Conservation (phyloP, 805 yeast genomes). For the Torulaspora quercuum region DNA sequence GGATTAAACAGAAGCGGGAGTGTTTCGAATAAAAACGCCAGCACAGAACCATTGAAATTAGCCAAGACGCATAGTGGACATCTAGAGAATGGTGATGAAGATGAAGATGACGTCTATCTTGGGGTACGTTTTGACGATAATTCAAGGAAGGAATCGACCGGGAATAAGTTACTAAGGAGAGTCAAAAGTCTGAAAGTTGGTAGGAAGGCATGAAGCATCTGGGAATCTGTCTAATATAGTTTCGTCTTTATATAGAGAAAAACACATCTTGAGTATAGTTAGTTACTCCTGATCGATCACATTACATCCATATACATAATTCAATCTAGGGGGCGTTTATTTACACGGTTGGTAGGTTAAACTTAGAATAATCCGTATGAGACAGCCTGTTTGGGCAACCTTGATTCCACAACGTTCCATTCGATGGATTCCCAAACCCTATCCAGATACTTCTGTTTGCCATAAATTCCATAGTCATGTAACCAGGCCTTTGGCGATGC, state of each 20-base stretch:
- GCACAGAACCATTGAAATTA: slow-evolving; percentile 17
- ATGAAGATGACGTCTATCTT: slow-evolving; percentile 34
- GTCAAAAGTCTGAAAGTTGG: slow-evolving; percentile 87
- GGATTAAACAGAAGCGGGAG: slow-evolving; percentile 7
- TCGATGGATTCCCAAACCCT: slow-evolving; percentile 67
- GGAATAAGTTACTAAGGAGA: slow-evolving; percentile 68
- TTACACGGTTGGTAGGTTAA: slow-evolving; percentile 9
- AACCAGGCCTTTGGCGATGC: slow-evolving; percentile 68
- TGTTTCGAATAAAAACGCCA: neutral
- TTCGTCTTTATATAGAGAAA: slow-evolving; percentile 5
- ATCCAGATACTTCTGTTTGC: slow-evolving; percentile 60
- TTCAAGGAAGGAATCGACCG: slow-evolving; percentile 34
- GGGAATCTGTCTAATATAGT: neutral
- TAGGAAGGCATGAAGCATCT: slow-evolving; percentile 29
- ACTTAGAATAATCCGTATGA: slow-evolving; percentile 13
- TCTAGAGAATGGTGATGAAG: slow-evolving; percentile 23
- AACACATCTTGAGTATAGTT: too few species aligned
- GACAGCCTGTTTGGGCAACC: slow-evolving; percentile 32
- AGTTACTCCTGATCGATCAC: too few species aligned
- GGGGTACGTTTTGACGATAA: slow-evolving; percentile 30
- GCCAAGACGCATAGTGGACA: slow-evolving; percentile 25
- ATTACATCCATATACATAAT: too few species aligned
- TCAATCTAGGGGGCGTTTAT: slow-evolving; percentile 7
- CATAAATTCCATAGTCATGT: slow-evolving; percentile 74
- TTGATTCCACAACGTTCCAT: slow-evolving; percentile 63